phyloP scores from a whole-genome alignment of 2,329 filamentous ascomycete species.

The Aspergillus novoparasiticus region DNA sequence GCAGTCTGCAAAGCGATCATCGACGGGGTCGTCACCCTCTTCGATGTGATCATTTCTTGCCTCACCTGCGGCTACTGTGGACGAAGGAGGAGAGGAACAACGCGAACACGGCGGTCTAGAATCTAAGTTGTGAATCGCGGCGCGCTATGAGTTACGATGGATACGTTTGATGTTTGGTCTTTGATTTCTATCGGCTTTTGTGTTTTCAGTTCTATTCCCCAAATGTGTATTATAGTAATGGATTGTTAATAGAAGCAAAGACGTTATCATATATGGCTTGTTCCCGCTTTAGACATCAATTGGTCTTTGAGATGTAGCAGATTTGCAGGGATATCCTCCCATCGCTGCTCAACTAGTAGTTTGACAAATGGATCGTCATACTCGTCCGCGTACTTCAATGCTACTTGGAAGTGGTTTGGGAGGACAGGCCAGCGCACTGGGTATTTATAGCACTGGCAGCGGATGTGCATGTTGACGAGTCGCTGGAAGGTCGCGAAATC shows the following conservation, averaged over 20 bases:
- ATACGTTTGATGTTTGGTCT: constrained; percentile 9
- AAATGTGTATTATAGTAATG: constrained; percentile 1
- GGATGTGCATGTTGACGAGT: constrained; percentile 34
- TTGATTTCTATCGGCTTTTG: neutral
- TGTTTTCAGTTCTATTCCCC: constrained; percentile 2
- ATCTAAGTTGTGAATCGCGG: constrained; percentile 2
- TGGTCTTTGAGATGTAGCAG: constrained; percentile 26
- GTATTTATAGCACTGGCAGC: constrained; percentile 34
- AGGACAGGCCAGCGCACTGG: constrained; percentile 37
- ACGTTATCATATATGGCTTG: neutral
- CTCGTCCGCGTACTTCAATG: constrained; percentile 30
- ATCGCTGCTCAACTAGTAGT: constrained; percentile 35
- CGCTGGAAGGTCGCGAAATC: constrained; percentile 35
- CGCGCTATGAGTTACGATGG: constrained; percentile 15
- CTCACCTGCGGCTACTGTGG: constrained; percentile 52
- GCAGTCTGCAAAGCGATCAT: constrained; percentile 67
- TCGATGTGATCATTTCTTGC: constrained; percentile 68
- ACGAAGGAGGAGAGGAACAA: constrained; percentile 29
- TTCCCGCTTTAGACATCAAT: constrained; percentile 24
- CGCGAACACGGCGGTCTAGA: constrained; percentile 23
- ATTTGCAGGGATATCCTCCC: constrained; percentile 31
- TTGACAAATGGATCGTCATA: constrained; percentile 38
- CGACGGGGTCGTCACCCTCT: constrained; percentile 65
- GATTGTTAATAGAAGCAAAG: neutral
- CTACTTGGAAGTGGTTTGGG: constrained; percentile 34